A percentile compares a stretch with the other conserved stretches of the same genome.
Conservation (phyloP, 139 green algal genomes). For the Penium margaritaceum region DNA sequence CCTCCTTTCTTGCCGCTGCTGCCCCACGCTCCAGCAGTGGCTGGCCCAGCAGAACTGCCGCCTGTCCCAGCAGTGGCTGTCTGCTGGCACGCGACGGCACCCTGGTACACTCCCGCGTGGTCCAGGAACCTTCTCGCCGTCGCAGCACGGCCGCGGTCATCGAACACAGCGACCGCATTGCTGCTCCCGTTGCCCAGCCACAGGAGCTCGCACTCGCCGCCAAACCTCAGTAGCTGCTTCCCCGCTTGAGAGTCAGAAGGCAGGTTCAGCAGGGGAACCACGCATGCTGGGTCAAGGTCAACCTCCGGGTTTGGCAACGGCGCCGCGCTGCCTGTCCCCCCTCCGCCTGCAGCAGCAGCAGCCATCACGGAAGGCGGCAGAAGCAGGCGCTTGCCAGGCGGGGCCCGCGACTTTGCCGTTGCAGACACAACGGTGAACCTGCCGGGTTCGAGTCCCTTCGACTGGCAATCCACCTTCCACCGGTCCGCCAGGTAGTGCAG, state of each 20-base stretch:
- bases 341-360: neutral
- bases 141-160: conserved; percentile 12
- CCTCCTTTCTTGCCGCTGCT: no score
- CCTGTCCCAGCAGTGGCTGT: no score
- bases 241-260: conserved; percentile 14
- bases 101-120: conserved; percentile 20
- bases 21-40: no score
- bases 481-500: conserved; percentile 26
- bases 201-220: conserved; percentile 43
- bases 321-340: neutral
- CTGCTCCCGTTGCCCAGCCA: conserved; percentile 44
- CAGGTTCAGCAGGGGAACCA: conserved; percentile 25
- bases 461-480: conserved; percentile 12
- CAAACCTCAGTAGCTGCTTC: conserved; percentile 30
- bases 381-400: conserved; percentile 1
- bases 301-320: conserved; percentile 16
- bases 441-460: conserved; percentile 26
- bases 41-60: no score
- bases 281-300: conserved; percentile 16
- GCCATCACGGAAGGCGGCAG: neutral
- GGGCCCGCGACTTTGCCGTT: conserved; percentile 25
- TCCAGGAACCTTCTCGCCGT: conserved; percentile 31
- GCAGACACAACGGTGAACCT: conserved; percentile 37
- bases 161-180: conserved; percentile 38
- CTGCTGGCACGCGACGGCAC: conserved; percentile 23